Evolutionary conservation across 805 yeast species (phyloP).

Genomic region (Sugiyamaella boreocaroliniensis): DNA sequence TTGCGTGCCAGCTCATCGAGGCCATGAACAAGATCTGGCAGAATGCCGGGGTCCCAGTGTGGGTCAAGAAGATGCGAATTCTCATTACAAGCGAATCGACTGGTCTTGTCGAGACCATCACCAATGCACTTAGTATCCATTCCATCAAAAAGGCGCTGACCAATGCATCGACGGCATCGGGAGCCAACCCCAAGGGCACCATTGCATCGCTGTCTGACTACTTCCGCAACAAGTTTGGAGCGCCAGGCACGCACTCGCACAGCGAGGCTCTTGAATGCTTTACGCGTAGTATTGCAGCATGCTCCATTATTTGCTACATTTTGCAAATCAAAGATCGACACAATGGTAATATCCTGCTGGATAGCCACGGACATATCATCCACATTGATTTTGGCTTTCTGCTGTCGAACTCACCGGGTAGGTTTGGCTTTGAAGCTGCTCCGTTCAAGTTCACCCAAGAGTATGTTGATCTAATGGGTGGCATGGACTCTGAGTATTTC

Average conservation of each 20-base stretch:
- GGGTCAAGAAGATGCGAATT: slow-evolving; percentile 94
- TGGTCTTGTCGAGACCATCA: slow-evolving; percentile 92
- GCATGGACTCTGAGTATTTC: slow-evolving; percentile 56
- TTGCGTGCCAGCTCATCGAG: slow-evolving; percentile 90
- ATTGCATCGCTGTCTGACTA: slow-evolving; percentile 74
- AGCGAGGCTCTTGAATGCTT: slow-evolving; percentile 78
- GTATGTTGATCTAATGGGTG: slow-evolving; percentile 84
- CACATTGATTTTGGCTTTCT: slow-evolving; percentile 90
- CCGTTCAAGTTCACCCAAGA: slow-evolving; percentile 91
- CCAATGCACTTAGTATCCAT: slow-evolving; percentile 88
- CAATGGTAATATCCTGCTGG: slow-evolving; percentile 96
- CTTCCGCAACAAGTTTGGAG: slow-evolving; percentile 70
- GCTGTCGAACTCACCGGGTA: slow-evolving; percentile 91
- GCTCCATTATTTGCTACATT: slow-evolving; percentile 82
- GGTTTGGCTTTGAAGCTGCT: slow-evolving; percentile 95
- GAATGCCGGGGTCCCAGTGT: slow-evolving; percentile 56
- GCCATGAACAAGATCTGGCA: slow-evolving; percentile 85
- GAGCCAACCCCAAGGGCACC: slow-evolving; percentile 62
- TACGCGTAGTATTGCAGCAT: slow-evolving; percentile 84
- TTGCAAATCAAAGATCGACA: slow-evolving; percentile 96
- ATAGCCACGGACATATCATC: slow-evolving; percentile 87
- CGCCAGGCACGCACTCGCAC: slow-evolving; percentile 36
- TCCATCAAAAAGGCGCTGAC: slow-evolving; percentile 91
- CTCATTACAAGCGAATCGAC: slow-evolving; percentile 83
- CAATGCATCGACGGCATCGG: slow-evolving; percentile 57